Evolutionary conservation across 2,329 filamentous ascomycete genomes (phyloP), one percentile per base, ranked within the genome.

Genomic region (Trichoderma hamatum): DNA sequence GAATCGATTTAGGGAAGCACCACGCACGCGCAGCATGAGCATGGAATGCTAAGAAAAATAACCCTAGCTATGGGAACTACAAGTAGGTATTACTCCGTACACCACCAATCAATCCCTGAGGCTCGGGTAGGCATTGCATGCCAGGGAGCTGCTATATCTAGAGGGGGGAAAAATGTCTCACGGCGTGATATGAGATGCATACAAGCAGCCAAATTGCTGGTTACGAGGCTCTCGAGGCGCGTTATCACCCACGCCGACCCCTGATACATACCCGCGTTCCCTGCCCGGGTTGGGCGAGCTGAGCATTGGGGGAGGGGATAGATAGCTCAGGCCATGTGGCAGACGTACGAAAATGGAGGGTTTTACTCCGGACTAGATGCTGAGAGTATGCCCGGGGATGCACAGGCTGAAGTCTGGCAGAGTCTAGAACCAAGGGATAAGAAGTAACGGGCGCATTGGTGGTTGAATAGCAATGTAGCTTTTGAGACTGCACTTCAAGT

Each of bases 241-340:
- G 62, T 65, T 46, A 68, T 61, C 56, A 46, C 58, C 58, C 49
- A 68, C 56, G 51, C 58, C 28, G 58, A 49, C 66, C 55, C 49
- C 51, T 63, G 66, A 56, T 59, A 55, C 51, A 61, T 63, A 56
- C 59, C 67, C 59, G 59, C 67, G 51, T 69, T 62, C 67, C 67
- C 51, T 64, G 39, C 59, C 59, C 28, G 59, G 59, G 26, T 39
- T 56, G 58, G 28, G 51, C 49, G 26, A 52, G 59, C 43, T 55
- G 61, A 19, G n/a, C 39, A 52, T 54, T 30, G 49, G 62, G 32
- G 30, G 19, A 28, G 26, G 26, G 60, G 49, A 32, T 32, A 28
- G 19, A 49, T 14, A 56, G 59, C 67, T 64, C 56, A 60, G 67
- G 39, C 67, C 67, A 69, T 69, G 59, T 51, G 52, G 39, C 51